phyloP scores from a whole-genome alignment of 2,329 filamentous ascomycete species.

The Colletotrichum tabaci region DNA sequence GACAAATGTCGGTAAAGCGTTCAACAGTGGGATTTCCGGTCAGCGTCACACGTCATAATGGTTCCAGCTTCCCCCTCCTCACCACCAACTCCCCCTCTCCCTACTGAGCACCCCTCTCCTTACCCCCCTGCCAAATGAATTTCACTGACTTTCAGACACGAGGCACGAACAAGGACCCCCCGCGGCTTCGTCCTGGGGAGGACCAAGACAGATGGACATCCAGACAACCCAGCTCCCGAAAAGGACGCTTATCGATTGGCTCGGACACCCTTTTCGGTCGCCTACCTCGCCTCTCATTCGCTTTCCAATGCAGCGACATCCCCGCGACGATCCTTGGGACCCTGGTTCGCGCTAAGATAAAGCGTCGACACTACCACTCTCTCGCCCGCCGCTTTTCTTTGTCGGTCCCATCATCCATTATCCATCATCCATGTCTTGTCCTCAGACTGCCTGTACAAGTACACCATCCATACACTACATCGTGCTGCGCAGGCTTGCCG shows the following conservation, averaged over 20 bases:
- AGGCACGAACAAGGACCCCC: slow-evolving; percentile 23
- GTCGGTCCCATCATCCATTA: neutral
- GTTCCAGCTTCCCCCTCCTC: neutral
- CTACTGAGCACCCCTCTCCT: too few relatives aligned
- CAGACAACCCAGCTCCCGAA: slow-evolving; percentile 9
- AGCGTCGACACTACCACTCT: slow-evolving; percentile 11
- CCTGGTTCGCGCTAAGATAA: slow-evolving; percentile 41
- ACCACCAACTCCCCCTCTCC: neutral
- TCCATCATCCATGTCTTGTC: too few relatives aligned
- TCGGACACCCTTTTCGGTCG: slow-evolving; percentile 26
- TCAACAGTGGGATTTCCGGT: neutral
- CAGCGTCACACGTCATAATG: slow-evolving; percentile 33
- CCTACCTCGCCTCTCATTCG: slow-evolving; percentile 37
- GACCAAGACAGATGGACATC: neutral
- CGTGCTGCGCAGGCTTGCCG: too few relatives aligned
- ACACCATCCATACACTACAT: too few relatives aligned
- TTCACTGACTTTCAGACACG: neutral
- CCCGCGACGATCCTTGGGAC: slow-evolving; percentile 39
- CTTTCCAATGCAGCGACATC: slow-evolving; percentile 32
- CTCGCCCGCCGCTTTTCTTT: slow-evolving; percentile 7
- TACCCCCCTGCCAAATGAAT: neutral
- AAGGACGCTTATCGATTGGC: slow-evolving; percentile 38
- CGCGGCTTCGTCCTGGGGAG: too few relatives aligned
- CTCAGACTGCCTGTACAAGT: too few relatives aligned
- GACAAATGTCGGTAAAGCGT: too few relatives aligned